These are phyloP conservation scores for Colletotrichum sp. DNA, from an alignment of 2,329 filamentous ascomycete genomes.

Conservation along the genomic window DNA sequence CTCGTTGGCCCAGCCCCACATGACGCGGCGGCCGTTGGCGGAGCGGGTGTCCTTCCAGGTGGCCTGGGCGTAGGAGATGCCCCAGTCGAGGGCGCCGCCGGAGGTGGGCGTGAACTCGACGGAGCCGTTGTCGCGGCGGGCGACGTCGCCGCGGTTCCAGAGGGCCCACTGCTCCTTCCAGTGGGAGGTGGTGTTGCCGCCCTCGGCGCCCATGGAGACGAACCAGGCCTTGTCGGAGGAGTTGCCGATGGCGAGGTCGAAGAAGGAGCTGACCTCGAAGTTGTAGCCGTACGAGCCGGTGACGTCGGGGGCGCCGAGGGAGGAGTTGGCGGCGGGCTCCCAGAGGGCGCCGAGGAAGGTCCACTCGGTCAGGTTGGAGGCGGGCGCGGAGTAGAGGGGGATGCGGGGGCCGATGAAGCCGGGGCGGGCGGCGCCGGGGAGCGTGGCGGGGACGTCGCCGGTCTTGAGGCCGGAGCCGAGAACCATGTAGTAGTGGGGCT, in stretches of 20 bases:
- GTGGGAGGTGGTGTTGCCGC: constrained; percentile 22
- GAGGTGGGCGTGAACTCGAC: constrained; percentile 18
- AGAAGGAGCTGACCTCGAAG: constrained; percentile 23
- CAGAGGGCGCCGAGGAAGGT: constrained; percentile 23
- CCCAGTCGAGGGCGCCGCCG: constrained; percentile 22
- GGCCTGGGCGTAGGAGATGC: constrained; percentile 22
- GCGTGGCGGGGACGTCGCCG: constrained; percentile 10
- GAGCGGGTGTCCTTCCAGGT: constrained; percentile 18
- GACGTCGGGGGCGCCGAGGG: constrained; percentile 17
- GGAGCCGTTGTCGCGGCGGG: constrained; percentile 20
- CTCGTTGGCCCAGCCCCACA: constrained; percentile 23
- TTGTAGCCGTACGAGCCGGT: constrained; percentile 23
- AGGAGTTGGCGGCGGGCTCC: constrained; percentile 20
- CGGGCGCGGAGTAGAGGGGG: constrained; percentile 20
- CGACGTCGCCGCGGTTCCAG: constrained; percentile 21
- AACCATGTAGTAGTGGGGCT: constrained; percentile 23
- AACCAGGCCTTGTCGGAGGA: constrained; percentile 21
- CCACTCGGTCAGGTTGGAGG: constrained; percentile 20
- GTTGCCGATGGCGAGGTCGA: constrained; percentile 17
- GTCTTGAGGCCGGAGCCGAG: constrained; percentile 23
- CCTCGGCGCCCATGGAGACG: constrained; percentile 16
- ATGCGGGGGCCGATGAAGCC: constrained; percentile 22
- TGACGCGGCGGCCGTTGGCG: constrained; percentile 7
- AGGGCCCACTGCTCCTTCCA: constrained; percentile 22
- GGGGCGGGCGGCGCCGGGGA: constrained; percentile 21